Evolutionary conservation across 1,139 yeast genomes (phyloP), one percentile per base, ranked within the genome.

Genomic region (Geotrichum phurueaensis): DNA sequence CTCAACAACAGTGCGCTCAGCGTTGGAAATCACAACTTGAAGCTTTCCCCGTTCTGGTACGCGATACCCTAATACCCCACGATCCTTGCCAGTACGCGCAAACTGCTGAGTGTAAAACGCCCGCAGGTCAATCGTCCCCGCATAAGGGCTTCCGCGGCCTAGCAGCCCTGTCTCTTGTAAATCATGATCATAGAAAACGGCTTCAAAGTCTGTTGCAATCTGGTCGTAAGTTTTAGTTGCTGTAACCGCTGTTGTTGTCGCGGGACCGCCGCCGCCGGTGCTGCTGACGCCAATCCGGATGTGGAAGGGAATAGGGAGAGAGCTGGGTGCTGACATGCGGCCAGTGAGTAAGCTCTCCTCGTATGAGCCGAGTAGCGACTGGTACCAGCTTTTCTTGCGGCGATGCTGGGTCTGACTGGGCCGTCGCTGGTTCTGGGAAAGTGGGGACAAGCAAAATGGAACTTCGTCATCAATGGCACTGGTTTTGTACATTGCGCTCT

Each of bases 11-110:
- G 78, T 76, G 55, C 72, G 71, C 58, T 79, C 76, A 36, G 72
- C 69, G 65, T 79, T 79, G 61, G 73, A 76, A 4, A 78, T 69
- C n/a, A 76, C 70, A 47, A 79, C 63, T 64, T 79, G 81, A 4
- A 79, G 63, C 56, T 72, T 73, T 1, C 81, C 82, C n/a, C 66
- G 68, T 12, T 66, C 67, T 1, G 81, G 79, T 12, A 79, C 63
- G 63, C 75, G 66, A 69, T 75, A 72, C 57, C 84, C 77, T 57
- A 75, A 74, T 62, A 70, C 60, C 67, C 66, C 68, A 61, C 15
- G 52, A 23, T 29, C 12, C n/a, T 43, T 18, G 45, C 61, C 60
- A 25, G 56, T 66, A 25, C 63, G 51, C 73, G 74, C 23, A 68
- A 65, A 36, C 71, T 18, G 45, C 20, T 39, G 72, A 61, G 74